Evolutionary conservation across 2,329 filamentous ascomycete genomes (phyloP), one percentile per base, ranked within the genome.

Genomic region (Verticillium zaregamsianum): DNA sequence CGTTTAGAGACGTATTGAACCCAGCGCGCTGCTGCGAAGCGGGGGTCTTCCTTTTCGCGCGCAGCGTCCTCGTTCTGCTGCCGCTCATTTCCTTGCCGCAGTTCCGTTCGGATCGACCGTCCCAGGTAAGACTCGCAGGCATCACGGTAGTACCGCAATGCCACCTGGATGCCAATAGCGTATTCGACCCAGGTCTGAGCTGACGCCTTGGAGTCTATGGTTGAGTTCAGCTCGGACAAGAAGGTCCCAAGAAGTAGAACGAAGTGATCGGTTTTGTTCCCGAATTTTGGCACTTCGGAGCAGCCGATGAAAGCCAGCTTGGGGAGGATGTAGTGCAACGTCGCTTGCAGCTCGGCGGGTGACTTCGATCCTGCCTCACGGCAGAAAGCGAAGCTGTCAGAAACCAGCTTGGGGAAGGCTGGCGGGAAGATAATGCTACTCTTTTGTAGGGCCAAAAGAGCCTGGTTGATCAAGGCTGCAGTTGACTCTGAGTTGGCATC

Each of bases 291-390:
- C 0, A 77, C 62, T 49, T 76, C 72, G 1, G 80, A 82, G 67
- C 80, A 83, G 32, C 80, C 80, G 57, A 86, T 73, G 60, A 78
- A 81, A 3, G 80, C 79, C 3, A 86, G 66, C 2, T 80, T 74
- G 11, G 76, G 74, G 4, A 81, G 73, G 2, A 82, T 71, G 32
- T 69, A 69, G 33, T 73, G 71, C 5, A 79, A 71, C 9, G 65
- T 67, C 3, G 59, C 58, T n/a, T 49, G 58, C 9, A 32, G 45
- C 32, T 62, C 62, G 20, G 55, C 52, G n/a, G 58, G 60, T 23
- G 63, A 25, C 31, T 61, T 54, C 28, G 61, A 63, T 12, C 45
- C 31, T 3, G 54, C 54, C 12, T 15, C 45, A 8, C 58, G 56
- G 56, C 58, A 64, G 14, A 64, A 20, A 17, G 25, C 56, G 33